Evolutionary conservation across 192 early-diverging fungal genomes (phyloP).

Genomic region (Podila minutissima): DNA sequence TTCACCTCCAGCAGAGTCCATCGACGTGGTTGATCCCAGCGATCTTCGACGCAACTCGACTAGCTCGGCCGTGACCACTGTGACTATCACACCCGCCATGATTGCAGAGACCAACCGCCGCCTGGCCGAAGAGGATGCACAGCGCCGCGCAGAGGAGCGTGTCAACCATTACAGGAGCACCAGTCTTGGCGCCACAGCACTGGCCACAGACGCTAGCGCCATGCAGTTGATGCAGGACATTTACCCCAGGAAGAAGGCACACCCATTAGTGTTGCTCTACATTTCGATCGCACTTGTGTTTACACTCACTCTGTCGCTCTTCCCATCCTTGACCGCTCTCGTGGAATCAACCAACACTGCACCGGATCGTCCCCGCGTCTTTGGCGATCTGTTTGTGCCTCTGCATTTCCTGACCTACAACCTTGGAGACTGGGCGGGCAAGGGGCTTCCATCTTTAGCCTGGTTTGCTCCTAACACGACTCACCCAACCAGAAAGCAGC

Average conservation of each 20-base stretch:
- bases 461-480: constrained; percentile 60
- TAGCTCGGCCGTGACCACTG: constrained; percentile 25
- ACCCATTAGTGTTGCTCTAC: constrained; percentile 43
- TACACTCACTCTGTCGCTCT: constrained; percentile 74
- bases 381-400: constrained; percentile 71
- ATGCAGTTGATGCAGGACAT: constrained; percentile 34
- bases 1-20: constrained; percentile 5
- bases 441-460: constrained; percentile 57
- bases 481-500: constrained; percentile 51
- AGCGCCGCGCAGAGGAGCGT: constrained; percentile 13
- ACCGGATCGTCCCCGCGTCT: constrained; percentile 32
- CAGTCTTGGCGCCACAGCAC: constrained; percentile 20
- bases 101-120: constrained; percentile 33
- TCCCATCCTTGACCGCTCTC: constrained; percentile 78
- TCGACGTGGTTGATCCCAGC: background rate
- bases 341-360: constrained; percentile 66
- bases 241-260: constrained; percentile 38
- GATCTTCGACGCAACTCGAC: constrained; percentile 33
- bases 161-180: constrained; percentile 21
- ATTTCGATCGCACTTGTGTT: constrained; percentile 69
- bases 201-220: constrained; percentile 25
- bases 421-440: constrained; percentile 78
- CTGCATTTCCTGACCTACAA: constrained; percentile 81
- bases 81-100: constrained; percentile 46
- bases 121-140: constrained; percentile 14